phyloP scores from a whole-genome alignment of 257 asterid species.

The Nicotiana knightiana region DNA sequence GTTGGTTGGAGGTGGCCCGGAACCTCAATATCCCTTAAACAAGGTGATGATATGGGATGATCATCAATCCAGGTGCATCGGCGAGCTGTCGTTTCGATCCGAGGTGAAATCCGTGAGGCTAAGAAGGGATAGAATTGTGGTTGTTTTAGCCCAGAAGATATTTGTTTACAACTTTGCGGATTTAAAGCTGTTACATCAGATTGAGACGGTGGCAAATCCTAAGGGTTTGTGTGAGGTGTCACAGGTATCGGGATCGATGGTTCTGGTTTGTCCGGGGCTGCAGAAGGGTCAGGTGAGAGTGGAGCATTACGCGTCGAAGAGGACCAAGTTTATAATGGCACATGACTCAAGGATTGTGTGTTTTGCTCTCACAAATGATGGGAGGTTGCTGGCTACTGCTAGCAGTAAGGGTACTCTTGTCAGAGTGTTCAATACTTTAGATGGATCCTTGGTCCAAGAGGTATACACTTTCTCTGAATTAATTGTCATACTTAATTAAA shows the following conservation, averaged over 20 bases:
- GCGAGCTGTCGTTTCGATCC: constrained; percentile 75
- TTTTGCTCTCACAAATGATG: constrained; percentile 74
- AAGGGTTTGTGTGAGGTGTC: constrained; percentile 88
- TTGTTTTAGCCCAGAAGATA: constrained; percentile 69
- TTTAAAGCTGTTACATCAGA: constrained; percentile 78
- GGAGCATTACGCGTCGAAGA: constrained; percentile 68
- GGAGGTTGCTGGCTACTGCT: constrained; percentile 75
- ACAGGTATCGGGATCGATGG: constrained; percentile 63
- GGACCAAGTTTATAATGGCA: constrained; percentile 69
- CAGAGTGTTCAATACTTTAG: constrained; percentile 64
- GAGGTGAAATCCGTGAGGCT: constrained; percentile 82
- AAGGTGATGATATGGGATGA: constrained; percentile 98
- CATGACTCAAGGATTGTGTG: constrained; percentile 72
- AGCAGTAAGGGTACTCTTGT: constrained; percentile 86
- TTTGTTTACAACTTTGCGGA: constrained; percentile 75
- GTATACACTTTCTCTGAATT: constrained; percentile 21
- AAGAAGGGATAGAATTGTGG: constrained; percentile 66
- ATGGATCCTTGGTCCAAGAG: constrained; percentile 88
- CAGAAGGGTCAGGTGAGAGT: constrained; percentile 89
- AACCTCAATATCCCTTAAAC: constrained; percentile 68
- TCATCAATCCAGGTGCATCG: constrained; percentile 73
- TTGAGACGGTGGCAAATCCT: constrained; percentile 75
- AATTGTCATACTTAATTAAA: neutral
- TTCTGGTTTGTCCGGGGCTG: constrained; percentile 77
- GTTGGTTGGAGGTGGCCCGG: constrained; percentile 76